Base-by-base conservation (phyloP, 2,329 filamentous ascomycete species). In the Venturia asperata region DNA sequence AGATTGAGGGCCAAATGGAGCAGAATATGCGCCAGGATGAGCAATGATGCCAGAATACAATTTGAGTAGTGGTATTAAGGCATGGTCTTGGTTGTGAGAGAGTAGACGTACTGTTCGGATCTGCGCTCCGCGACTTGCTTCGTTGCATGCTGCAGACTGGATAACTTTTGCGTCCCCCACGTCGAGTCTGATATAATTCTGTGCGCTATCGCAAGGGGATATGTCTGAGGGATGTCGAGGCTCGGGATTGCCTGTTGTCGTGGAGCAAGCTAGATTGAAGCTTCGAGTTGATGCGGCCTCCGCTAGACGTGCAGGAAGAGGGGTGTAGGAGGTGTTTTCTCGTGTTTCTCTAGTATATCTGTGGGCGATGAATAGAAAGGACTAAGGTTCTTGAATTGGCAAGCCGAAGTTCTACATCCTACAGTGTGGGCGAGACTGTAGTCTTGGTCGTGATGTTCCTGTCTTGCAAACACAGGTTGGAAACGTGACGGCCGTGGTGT, bases 81-180 rank as follows among this genome's bases (percentile, higher is more conserved):
- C 6, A n/a, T 41, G 34, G 43, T 39, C n/a, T 21, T 21, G 17
- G 56, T n/a, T 39, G 56, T 39, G n/a, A 27, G 39, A 43, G 21
- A 19, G 39, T 43, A 19, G 43, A 62, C 60, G 39, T 62, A 62
- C 60, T 43, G 39, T 62, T 47, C 39, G 60, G 60, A 27, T 62
- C 60, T 34, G 60, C 43, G 37, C 39, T 62, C 17, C 39, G 60
- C 27, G 60, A 62, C 37, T 47, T 43, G 60, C 60, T 62, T 43
- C 60, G 60, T 21, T 37, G 60, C 60, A 62, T 62, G 60, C 60
- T 62, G 60, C 60, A 37, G 43, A 37, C 52, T 24, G 19, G 37
- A 34, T 21, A 27, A 58, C 30, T 58, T 37, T 37, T 58, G 27
- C 52, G 52, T 58, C 52, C 52, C 52, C 52, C 52, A 58, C 27